Conservation (phyloP, 2,329 filamentous ascomycete genomes). For the Corinectria fuckeliana region DNA sequence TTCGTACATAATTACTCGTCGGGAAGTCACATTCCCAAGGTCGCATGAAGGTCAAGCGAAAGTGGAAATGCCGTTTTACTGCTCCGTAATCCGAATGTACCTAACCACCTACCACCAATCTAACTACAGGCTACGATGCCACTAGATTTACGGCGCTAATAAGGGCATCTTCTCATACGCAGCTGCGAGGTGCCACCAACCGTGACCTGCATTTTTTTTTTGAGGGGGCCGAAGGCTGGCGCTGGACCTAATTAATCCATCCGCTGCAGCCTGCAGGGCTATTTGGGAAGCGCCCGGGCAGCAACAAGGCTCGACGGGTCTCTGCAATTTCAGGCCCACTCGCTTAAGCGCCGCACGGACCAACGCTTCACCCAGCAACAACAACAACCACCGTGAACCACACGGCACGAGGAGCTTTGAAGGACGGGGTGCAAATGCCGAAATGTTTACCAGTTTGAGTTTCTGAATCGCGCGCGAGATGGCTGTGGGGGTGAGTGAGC, state of each 20-base stretch:
- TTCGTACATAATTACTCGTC: neutral
- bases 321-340: conserved; percentile 43
- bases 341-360: conserved; percentile 41
- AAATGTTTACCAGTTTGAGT: neutral
- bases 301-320: conserved; percentile 23
- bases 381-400: too few relatives aligned
- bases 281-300: conserved; percentile 28
- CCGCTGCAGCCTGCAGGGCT: conserved; percentile 32
- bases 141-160: neutral
- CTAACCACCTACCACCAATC: neutral
- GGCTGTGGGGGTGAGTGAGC: neutral
- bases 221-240: conserved; percentile 3
- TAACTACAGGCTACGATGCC: too few relatives aligned
- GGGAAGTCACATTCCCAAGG: neutral
- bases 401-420: neutral
- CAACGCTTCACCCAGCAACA: conserved; percentile 39
- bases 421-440: neutral
- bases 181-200: neutral
- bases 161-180: neutral
- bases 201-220: too few relatives aligned
- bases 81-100: neutral
- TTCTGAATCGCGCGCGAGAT: neutral
- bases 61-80: neutral
- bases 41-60: neutral
- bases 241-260: neutral